Conservation (phyloP, 2,329 filamentous ascomycete genomes). For the Chrysosporium keratinophilum region DNA sequence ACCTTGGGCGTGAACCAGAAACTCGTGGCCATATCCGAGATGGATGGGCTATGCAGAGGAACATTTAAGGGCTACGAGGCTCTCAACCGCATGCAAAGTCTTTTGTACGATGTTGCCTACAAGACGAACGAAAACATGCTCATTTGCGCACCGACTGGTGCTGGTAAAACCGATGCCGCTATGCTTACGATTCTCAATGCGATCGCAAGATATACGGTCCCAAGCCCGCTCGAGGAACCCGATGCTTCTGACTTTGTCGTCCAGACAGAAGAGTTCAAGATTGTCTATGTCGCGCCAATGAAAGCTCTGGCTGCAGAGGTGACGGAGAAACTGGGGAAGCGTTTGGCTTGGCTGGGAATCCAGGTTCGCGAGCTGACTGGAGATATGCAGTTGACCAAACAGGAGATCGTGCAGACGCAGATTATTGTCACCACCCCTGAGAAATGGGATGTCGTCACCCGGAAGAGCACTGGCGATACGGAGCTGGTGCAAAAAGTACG, state of each 20-base stretch:
- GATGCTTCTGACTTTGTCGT: conserved; percentile 69
- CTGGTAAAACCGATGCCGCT: conserved; percentile 96
- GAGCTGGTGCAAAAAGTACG: conserved; percentile 96
- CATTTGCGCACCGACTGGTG: conserved; percentile 93
- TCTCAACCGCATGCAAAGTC: conserved; percentile 94
- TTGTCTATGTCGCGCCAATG: conserved; percentile 98
- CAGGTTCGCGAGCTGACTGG: conserved; percentile 89
- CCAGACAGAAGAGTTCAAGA: conserved; percentile 84
- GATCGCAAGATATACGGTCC: conserved; percentile 71
- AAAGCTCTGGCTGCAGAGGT: conserved; percentile 95
- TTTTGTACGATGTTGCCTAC: conserved; percentile 92
- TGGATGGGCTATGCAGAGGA: conserved; percentile 80
- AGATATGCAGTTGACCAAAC: conserved; percentile 97
- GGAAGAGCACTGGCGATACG: conserved; percentile 93
- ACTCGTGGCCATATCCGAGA: conserved; percentile 64
- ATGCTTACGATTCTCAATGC: conserved; percentile 93
- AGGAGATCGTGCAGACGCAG: conserved; percentile 89
- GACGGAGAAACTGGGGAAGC: conserved; percentile 84
- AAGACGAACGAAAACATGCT: conserved; percentile 97
- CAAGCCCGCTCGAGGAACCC: conserved; percentile 66
- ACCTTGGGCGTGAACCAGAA: conserved; percentile 61
- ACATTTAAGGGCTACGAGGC: conserved; percentile 92
- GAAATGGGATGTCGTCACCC: conserved; percentile 97
- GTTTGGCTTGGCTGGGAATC: conserved; percentile 86
- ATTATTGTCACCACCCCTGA: conserved; percentile 98